Evolutionary conservation across 495 filamentous ascomycete species (phyloP).

Genomic region (Aspergillus biplanus): DNA sequence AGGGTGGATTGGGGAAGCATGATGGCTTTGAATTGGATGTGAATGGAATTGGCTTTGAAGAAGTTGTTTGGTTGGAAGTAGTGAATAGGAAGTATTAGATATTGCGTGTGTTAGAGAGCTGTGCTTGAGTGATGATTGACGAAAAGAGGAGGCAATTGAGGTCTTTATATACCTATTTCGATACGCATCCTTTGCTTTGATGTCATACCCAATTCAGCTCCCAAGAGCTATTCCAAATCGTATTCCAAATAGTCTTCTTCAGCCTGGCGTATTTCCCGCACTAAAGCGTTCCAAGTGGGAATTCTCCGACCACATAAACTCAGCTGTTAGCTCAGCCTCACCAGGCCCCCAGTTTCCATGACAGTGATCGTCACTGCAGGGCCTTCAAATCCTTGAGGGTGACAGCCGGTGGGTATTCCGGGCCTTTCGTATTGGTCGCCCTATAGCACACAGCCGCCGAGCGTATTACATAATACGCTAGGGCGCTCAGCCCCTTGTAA

Average conservation of each 20-base stretch:
- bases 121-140: neutral
- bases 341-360: too few species aligned
- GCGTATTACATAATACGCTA: too few species aligned
- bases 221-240: neutral
- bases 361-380: too few species aligned
- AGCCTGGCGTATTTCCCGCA: neutral
- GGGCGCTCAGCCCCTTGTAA: too few species aligned
- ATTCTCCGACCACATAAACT: neutral
- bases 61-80: neutral
- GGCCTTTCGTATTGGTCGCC: too few species aligned
- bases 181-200: neutral
- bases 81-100: neutral
- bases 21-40: too few species aligned
- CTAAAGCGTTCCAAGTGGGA: neutral
- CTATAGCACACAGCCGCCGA: too few species aligned
- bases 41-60: constrained; percentile 4
- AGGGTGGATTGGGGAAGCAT: constrained; percentile 24
- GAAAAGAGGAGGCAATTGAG: neutral
- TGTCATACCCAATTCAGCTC: neutral
- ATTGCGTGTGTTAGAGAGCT: neutral
- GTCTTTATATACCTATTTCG: neutral
- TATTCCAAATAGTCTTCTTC: constrained; percentile 3
- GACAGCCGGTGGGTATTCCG: too few species aligned
- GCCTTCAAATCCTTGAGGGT: too few species aligned
- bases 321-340: neutral